Evolutionary conservation across 306 rosid genomes (phyloP), one percentile per base, ranked within the genome.

Genomic region (Castanopsis chinensis): DNA sequence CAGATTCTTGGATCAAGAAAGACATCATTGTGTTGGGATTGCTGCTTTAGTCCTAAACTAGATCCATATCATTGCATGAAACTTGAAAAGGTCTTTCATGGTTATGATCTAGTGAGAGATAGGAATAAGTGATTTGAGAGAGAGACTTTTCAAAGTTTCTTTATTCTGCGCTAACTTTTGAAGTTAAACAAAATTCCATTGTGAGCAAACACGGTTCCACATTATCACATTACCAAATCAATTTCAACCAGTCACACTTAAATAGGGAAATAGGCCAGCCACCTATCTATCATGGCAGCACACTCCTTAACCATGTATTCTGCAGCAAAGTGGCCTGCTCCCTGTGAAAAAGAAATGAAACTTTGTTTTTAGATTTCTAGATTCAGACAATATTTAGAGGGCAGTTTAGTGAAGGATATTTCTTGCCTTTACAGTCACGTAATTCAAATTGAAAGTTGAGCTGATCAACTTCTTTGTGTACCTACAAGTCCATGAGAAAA

Each of bases 301-400:
- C 81, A 78, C 61, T 78, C 76, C 69, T 69, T 78, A 23, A 25
- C 59, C n/a, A 67, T 78, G 54, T 72, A 55, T 63, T 78, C 81
- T 69, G 81, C 81, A 17, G 81, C 81, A 78, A 69, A 69, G 76
- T 78, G 81, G 20, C 81, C 81, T 69, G 69, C 81, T 78, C 76
- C 81, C 81, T 78, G 76, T 20, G 25, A 49, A 68, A 33, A 3
- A 68, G 41, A 8, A 68, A 68, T 35, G 28, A 68, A 35, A 68
- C 72, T 67, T 35, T 33, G 28, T 68, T 68, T 68, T 68, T 35
- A 33, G 52, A 4, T 10, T n/a, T 33, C 51, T 13, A 37, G n/a
- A 28, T 28, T 41, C 14, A 28, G 37, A 21, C 53, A 49, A 27
- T 27, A 63, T 63, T 63, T 63, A 28, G n/a, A 63, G 37, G 5